These are phyloP conservation scores for Aspergillus brasiliensis DNA, from an alignment of 2,329 filamentous ascomycete species.

Conservation along the genomic window DNA sequence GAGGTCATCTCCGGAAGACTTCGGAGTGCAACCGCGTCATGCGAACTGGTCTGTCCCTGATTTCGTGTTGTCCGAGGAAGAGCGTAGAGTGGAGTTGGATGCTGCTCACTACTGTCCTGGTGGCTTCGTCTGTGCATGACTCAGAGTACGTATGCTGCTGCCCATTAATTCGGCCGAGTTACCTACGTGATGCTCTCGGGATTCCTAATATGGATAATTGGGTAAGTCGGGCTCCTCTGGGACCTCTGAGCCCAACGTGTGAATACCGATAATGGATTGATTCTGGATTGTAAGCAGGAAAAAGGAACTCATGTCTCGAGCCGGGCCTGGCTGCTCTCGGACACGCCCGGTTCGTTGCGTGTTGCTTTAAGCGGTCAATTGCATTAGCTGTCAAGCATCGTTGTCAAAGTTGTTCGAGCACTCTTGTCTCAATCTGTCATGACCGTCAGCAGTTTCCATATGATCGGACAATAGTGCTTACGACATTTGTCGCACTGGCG, in stretches of 20 bases:
- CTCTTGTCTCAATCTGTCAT: not conserved
- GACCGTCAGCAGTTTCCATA: not conserved
- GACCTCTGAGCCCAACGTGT: not conserved
- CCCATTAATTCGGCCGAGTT: not conserved
- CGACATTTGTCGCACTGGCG: not conserved
- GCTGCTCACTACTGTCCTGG: not conserved
- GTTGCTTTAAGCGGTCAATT: not conserved
- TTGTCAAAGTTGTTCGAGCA: not conserved
- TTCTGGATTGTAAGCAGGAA: not conserved
- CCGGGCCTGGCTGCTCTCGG: not conserved
- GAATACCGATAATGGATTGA: too few relatives aligned
- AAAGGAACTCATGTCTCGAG: not conserved
- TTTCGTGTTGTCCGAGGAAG: not conserved
- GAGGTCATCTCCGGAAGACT: not conserved
- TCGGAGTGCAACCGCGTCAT: not conserved
- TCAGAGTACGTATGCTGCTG: not conserved
- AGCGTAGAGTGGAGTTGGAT: not conserved
- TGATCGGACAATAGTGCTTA: not conserved
- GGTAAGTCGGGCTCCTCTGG: not conserved
- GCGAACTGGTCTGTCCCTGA: not conserved
- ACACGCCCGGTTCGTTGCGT: not conserved
- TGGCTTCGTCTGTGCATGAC: not conserved
- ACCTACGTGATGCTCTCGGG: not conserved
- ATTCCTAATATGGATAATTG: too few relatives aligned
- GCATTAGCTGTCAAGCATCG: not conserved